Percentiles rank a stretch among this genome's conserved stretches.
Conservation (phyloP, 768 basidiomycete genomes). For the Suillus placidus region DNA sequence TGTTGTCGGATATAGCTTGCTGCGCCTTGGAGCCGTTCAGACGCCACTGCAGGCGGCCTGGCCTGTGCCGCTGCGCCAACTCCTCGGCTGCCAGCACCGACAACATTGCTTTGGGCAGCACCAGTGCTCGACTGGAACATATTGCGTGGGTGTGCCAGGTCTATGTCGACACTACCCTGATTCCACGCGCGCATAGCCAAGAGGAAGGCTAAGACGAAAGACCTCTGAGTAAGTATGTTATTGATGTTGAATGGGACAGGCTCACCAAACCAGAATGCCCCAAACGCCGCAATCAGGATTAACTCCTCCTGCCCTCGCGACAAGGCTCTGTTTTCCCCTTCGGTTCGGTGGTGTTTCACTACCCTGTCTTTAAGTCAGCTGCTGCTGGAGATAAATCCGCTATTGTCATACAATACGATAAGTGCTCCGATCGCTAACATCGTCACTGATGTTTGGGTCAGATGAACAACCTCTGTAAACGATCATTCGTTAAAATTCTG, state of each 20-base stretch:
- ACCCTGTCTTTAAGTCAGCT: slow-evolving; percentile 44
- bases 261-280: slow-evolving; percentile 78
- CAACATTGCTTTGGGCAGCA: slow-evolving; percentile 36
- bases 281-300: slow-evolving; percentile 70
- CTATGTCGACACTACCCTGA: slow-evolving; percentile 33
- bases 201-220: slow-evolving; percentile 38
- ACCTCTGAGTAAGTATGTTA: background rate
- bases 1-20: slow-evolving; percentile 26
- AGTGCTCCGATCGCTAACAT: slow-evolving; percentile 66
- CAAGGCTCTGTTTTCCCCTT: slow-evolving; percentile 53
- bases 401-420: slow-evolving; percentile 53
- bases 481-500: slow-evolving; percentile 6
- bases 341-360: slow-evolving; percentile 64
- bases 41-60: slow-evolving; percentile 16
- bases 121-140: slow-evolving; percentile 38
- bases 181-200: slow-evolving; percentile 44
- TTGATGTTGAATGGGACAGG: background rate
- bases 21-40: slow-evolving; percentile 20
- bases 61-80: slow-evolving; percentile 25
- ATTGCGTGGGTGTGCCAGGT: slow-evolving; percentile 32
- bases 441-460: slow-evolving; percentile 76
- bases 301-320: slow-evolving; percentile 75
- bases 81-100: slow-evolving; percentile 34
- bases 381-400: background rate
- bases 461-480: slow-evolving; percentile 57